Evolutionary conservation across 129 eudicot species (phyloP).

Genomic region (Oenanthe sinensis): DNA sequence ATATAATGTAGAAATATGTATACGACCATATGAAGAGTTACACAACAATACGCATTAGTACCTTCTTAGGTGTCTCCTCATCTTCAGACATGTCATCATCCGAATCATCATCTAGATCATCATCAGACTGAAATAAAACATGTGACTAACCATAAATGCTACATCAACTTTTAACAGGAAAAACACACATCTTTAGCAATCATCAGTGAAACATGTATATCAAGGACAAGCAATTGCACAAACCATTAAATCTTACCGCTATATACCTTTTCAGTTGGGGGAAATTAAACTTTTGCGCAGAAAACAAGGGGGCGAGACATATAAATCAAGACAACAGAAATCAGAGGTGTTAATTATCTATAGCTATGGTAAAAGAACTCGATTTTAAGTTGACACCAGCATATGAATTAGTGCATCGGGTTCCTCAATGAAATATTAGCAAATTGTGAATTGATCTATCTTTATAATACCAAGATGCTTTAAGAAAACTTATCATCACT

Average conservation of each 20-base stretch:
- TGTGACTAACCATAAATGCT: background rate
- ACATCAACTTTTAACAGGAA: background rate
- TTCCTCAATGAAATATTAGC: too few relatives aligned
- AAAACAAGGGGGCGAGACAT: background rate
- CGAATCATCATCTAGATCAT: conserved; percentile 18
- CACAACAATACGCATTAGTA: background rate
- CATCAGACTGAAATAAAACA: conserved; percentile 6
- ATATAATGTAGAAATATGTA: background rate
- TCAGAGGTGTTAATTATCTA: background rate
- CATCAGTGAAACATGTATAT: background rate
- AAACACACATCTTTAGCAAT: background rate
- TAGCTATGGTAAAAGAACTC: background rate
- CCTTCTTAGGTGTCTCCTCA: conserved; percentile 27
- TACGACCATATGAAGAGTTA: background rate
- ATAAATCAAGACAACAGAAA: background rate
- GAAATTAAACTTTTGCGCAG: background rate
- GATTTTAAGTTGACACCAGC: background rate
- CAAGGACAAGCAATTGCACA: background rate
- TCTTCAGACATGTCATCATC: conserved; percentile 35
- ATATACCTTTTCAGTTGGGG: background rate
- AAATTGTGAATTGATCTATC: background rate
- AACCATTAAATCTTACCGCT: background rate
- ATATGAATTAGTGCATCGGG: too few relatives aligned
- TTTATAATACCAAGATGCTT: background rate
- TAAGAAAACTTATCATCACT: background rate